phyloP scores from a whole-genome alignment of 345 rosid genomes.

The Raphanus raphanistrum region DNA sequence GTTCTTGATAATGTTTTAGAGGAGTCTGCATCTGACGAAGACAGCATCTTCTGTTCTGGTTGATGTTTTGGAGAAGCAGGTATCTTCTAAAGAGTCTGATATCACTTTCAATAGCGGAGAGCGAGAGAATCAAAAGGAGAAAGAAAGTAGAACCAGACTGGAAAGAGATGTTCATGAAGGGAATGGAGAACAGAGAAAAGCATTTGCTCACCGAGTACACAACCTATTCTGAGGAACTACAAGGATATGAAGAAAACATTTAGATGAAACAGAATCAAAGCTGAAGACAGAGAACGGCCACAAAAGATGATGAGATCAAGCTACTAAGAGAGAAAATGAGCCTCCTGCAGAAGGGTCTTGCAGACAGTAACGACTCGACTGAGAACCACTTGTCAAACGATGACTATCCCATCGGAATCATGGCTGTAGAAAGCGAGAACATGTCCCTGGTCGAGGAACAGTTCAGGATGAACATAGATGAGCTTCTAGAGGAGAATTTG shows the following conservation, averaged over 20 bases:
- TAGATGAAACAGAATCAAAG: constrained; percentile 47
- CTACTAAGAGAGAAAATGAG: constrained; percentile 58
- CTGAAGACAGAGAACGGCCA: constrained; percentile 37
- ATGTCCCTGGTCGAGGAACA: constrained; percentile 66
- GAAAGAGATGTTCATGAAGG: constrained; percentile 64
- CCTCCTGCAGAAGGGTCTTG: constrained; percentile 56
- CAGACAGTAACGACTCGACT: constrained; percentile 39
- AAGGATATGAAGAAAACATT: constrained; percentile 78
- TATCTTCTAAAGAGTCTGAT: constrained; percentile 15
- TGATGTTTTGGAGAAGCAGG: constrained; percentile 20
- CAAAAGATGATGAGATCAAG: constrained; percentile 77
- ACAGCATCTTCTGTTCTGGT: not conserved
- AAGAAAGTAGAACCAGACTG: constrained; percentile 73
- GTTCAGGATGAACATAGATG: constrained; percentile 72
- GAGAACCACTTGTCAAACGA: constrained; percentile 36
- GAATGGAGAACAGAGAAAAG: constrained; percentile 71
- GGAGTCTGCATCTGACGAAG: constrained; percentile 10
- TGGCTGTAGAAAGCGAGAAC: constrained; percentile 38
- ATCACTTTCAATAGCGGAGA: not conserved
- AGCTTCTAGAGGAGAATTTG: constrained; percentile 86
- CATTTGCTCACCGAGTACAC: constrained; percentile 65
- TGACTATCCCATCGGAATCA: constrained; percentile 40
- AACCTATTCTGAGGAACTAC: constrained; percentile 64
- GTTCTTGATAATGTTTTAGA: constrained; percentile 12
- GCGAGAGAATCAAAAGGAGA: constrained; percentile 23